Percentiles rank a stretch among this genome's conserved stretches.
Conservation (phyloP, 345 rosid species). For the Heritiera fomes region DNA sequence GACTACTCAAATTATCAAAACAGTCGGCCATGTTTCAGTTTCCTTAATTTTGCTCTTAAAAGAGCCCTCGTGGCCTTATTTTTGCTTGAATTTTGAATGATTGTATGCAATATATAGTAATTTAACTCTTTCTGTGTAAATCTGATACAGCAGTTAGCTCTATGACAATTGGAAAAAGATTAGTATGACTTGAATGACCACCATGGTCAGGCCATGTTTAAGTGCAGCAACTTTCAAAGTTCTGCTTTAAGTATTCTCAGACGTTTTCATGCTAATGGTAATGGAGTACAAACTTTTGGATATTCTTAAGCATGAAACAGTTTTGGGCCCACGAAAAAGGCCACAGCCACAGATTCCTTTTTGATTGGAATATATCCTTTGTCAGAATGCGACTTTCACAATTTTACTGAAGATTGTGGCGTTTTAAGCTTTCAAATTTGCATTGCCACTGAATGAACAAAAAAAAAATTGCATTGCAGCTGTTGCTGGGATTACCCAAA, state of each 20-base stretch:
- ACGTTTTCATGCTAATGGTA: background rate
- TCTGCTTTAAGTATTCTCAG: background rate
- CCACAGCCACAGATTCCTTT: background rate
- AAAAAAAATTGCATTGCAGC: background rate
- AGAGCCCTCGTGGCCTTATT: background rate
- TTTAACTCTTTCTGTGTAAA: background rate
- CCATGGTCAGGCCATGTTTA: background rate
- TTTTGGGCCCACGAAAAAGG: background rate
- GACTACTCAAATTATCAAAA: background rate
- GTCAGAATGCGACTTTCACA: background rate
- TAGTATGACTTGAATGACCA: background rate
- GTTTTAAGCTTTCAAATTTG: background rate
- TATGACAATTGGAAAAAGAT: background rate
- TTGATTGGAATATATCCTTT: background rate
- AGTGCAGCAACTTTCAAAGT: background rate
- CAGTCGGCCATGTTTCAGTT: background rate
- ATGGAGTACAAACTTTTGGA: background rate
- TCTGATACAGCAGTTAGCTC: background rate
- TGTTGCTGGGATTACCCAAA: background rate
- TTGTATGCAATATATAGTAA: slow-evolving; percentile 8
- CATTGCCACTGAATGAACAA: background rate
- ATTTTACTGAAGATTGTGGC: background rate
- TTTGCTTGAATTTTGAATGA: background rate
- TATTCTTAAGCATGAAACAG: background rate
- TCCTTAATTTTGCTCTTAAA: background rate